phyloP scores from a whole-genome alignment of 805 yeast species.

The Maudiozyma turicensis region DNA sequence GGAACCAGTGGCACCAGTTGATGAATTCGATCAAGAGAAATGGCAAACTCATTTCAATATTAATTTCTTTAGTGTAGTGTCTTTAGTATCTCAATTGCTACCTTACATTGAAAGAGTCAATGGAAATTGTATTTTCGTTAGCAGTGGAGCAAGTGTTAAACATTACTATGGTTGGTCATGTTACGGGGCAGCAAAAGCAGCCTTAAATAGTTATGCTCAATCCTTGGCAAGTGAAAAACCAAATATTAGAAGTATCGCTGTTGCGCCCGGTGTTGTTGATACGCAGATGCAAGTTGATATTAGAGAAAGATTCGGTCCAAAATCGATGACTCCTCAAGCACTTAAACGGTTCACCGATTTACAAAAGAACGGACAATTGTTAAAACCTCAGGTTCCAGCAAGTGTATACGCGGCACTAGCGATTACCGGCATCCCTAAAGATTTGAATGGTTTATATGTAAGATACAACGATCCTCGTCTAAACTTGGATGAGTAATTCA shows the following conservation, averaged over 20 bases:
- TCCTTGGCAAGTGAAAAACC: conserved; percentile 63
- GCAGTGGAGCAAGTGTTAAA: conserved; percentile 76
- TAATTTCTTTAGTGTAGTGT: conserved; percentile 68
- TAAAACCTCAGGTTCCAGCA: conserved; percentile 68
- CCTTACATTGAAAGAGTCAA: conserved; percentile 45
- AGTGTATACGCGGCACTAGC: conserved; percentile 58
- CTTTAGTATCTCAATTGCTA: conserved; percentile 42
- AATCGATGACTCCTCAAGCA: conserved; percentile 50
- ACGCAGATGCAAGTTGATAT: conserved; percentile 82
- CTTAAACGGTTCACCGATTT: conserved; percentile 56
- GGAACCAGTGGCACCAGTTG: conserved; percentile 61
- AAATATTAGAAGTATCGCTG: conserved; percentile 41
- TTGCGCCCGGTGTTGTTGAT: conserved; percentile 94
- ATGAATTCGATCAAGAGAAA: conserved; percentile 30
- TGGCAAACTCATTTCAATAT: conserved; percentile 66
- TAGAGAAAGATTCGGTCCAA: conserved; percentile 49
- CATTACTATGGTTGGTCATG: conserved; percentile 60
- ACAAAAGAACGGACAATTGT: conserved; percentile 45
- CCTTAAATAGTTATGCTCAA: conserved; percentile 64
- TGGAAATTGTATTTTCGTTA: conserved; percentile 69
- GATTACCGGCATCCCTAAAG: conserved; percentile 43
- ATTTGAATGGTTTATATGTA: conserved; percentile 57
- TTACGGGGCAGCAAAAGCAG: conserved; percentile 87
- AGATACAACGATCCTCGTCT: conserved; percentile 42
- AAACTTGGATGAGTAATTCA: not conserved